Evolutionary conservation across 2,329 filamentous ascomycete genomes (phyloP).

Genomic region (Chaetomium globosum): DNA sequence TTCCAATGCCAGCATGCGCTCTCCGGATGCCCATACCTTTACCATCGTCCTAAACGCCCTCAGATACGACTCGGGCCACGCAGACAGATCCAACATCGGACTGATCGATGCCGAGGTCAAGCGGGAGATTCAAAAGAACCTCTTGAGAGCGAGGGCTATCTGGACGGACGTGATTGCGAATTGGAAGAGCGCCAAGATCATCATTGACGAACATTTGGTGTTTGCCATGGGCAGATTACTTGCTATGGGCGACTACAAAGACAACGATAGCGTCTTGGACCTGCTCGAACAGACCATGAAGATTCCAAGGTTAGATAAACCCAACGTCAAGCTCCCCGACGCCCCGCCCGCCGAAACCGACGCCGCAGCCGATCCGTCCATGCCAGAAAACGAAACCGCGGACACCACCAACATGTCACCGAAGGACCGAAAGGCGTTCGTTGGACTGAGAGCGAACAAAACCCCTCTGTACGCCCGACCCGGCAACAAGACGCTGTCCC

Average conservation of each 20-base stretch:
- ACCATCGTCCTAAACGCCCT: conserved; percentile 82
- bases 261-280: conserved; percentile 72
- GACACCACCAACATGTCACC: conserved; percentile 1
- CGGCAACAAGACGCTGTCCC: conserved; percentile 63
- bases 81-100: conserved; percentile 11
- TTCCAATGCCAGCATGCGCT: conserved; percentile 64
- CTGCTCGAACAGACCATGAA: conserved; percentile 82
- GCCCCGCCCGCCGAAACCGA: background rate
- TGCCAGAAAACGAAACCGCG: background rate
- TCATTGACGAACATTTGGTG: conserved; percentile 77
- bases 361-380: background rate
- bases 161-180: conserved; percentile 80
- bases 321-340: conserved; percentile 30
- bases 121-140: conserved; percentile 48
- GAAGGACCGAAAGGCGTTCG: conserved; percentile 20
- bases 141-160: conserved; percentile 70
- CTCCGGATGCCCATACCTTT: conserved; percentile 74
- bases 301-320: conserved; percentile 60
- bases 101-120: conserved; percentile 39
- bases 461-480: conserved; percentile 47
- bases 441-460: conserved; percentile 7
- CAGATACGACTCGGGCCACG: conserved; percentile 48
- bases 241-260: conserved; percentile 63
- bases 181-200: conserved; percentile 71
- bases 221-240: conserved; percentile 79